Base-by-base conservation (phyloP, 805 yeast species). In the Candida sithepensis region DNA sequence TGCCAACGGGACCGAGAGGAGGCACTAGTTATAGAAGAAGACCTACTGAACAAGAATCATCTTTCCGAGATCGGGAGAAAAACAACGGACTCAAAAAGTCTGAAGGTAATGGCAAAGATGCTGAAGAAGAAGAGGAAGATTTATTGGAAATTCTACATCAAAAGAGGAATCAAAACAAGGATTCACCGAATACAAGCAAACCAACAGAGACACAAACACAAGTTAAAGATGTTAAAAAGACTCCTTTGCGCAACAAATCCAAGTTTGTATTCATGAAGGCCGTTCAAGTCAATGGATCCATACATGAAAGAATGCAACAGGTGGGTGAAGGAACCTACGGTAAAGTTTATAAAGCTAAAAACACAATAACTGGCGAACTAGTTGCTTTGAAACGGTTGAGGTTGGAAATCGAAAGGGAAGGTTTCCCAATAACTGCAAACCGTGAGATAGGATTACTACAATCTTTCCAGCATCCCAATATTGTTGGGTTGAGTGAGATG, bases 301-400 rank as follows among this genome's bases (percentile, higher is more conserved):
- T 78, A 2, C 89, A 85, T 64, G 84, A 84, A 53, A 72, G 91
- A 46, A 79, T 88, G 1, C 75, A 79, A 37, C 98, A 94, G 62
- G 98, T 94, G 4, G 99, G 99, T n/a, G 98, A 94, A 67, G 99
- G 99, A 9, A 94, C 98, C 0, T 94, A 94, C 65, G 99, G 99
- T 18, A 90, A 88, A 63, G 99, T 94, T 19, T 90, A 86, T 70
- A 89, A 90, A 61, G 96, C 97, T 0, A 73, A 72, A 42, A 90
- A 94, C 63, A 68, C 69, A 14, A 70, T 79, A 4, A 88, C 96
- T 0, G 75, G 79, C 2, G 81, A 78, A 48, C 69, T 77, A 54
- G 94, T 90, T n/a, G 99, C 99, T 1, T 71, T 94, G 60, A 94
- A 94, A 63, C 77, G 84, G 55, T 72, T 94, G 40, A 69, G 97